A percentile compares a stretch with the other conserved stretches of the same genome.
phyloP scores from a whole-genome alignment of 2,329 filamentous ascomycete genomes.

The Tympanopsis confertula region DNA sequence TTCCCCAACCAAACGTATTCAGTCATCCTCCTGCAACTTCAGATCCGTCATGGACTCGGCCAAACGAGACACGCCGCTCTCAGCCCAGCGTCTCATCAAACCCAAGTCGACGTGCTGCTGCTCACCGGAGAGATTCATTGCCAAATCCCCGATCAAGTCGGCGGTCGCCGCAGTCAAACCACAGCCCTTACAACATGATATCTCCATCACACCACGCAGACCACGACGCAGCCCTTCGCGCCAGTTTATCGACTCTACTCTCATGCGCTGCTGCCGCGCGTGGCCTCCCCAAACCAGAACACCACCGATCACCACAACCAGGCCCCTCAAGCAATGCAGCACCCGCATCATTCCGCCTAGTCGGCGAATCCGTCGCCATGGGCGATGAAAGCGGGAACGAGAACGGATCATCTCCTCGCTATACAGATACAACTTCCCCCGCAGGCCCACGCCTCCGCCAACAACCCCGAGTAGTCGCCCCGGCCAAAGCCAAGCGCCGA shows the following conservation, averaged over 20 bases:
- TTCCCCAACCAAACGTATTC: conserved; percentile 54
- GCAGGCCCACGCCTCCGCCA: not conserved
- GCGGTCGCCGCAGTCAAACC: conserved; percentile 25
- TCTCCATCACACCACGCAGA: conserved; percentile 48
- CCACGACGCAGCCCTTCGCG: conserved; percentile 52
- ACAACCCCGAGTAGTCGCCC: not conserved
- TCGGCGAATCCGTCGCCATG: conserved; percentile 46
- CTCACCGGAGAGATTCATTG: conserved; percentile 19
- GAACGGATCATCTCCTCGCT: conserved; percentile 19
- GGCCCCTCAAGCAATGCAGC: conserved; percentile 7
- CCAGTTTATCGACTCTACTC: conserved; percentile 51
- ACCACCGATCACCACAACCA: conserved; percentile 13
- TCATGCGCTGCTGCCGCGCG: conserved; percentile 53
- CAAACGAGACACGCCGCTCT: conserved; percentile 22
- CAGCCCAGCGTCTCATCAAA: conserved; percentile 28
- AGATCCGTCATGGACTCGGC: conserved; percentile 14
- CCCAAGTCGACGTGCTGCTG: conserved; percentile 19
- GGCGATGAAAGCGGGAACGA: conserved; percentile 22
- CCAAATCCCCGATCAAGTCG: conserved; percentile 19
- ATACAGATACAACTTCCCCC: conserved; percentile 7
- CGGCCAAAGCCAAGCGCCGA: not conserved
- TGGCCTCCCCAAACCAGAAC: conserved; percentile 36
- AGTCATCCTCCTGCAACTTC: conserved; percentile 39
- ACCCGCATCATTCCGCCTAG: conserved; percentile 38
- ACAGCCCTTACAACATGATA: conserved; percentile 45